These are phyloP conservation scores for Leishmania guyanensis DNA, from an alignment of 208 protist species.

Conservation along the genomic window DNA sequence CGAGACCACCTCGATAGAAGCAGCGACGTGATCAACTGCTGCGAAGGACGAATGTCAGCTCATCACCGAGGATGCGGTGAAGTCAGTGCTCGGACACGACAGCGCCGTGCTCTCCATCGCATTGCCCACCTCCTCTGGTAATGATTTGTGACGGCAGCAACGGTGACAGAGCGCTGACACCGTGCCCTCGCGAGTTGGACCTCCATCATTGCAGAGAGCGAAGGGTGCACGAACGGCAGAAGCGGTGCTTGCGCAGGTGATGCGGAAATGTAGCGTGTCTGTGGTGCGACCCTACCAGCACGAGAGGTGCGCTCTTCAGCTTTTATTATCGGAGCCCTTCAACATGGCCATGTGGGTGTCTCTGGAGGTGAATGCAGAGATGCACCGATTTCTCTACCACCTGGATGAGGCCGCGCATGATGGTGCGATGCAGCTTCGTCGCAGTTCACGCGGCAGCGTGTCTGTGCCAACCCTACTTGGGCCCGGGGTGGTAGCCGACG, in stretches of 20 bases:
- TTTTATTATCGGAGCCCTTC: constrained; percentile 28
- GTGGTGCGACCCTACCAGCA: constrained; percentile 29
- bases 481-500: constrained; percentile 40
- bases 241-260: constrained; percentile 4
- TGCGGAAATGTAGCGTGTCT: constrained; percentile 18
- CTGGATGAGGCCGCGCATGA: constrained; percentile 44
- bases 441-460: constrained; percentile 30
- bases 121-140: constrained; percentile 14
- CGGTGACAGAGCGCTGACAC: not conserved
- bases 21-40: not conserved
- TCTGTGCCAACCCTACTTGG: constrained; percentile 28
- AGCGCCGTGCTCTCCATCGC: constrained; percentile 38
- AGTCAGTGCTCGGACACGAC: constrained; percentile 33
- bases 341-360: constrained; percentile 21
- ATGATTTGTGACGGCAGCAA: not conserved
- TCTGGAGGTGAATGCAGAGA: constrained; percentile 4
- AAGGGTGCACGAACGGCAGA: not conserved
- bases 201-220: not conserved
- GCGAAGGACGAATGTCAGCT: constrained; percentile 14
- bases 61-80: constrained; percentile 8
- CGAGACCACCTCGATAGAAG: not conserved
- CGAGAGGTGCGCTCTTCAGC: constrained; percentile 30
- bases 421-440: constrained; percentile 46
- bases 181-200: not conserved
- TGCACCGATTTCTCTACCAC: constrained; percentile 18